Evolutionary conservation across 2,329 filamentous ascomycete species (phyloP), one percentile per base, ranked within the genome.

Genomic region (Microdochium bolleyi): DNA sequence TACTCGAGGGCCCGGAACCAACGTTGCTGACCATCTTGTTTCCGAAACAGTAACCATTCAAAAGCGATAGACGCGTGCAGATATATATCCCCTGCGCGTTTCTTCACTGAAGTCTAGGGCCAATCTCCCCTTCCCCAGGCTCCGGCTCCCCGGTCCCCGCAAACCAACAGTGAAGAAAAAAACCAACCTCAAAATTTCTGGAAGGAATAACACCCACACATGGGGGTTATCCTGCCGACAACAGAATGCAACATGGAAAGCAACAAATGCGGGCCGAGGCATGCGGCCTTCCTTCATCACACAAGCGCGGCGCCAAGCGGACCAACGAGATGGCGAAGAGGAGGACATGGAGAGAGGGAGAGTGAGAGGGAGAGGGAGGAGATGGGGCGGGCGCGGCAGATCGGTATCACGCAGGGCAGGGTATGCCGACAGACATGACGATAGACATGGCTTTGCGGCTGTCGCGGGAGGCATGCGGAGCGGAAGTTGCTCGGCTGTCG

Each of bases 321-420:
- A 55, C 53, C 55, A 58, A 53, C 58, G 50, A 58, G 63, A 58
- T 61, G 59, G 57, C 58, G 60, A 58, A n/a, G 48, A 49, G 55
- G 55, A 55, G 59, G 54, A 16, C 7, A 5, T 27, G 25, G 24
- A 16, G 37, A 16, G 14, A 44, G 37, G 37, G 37, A 16, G 37
- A 44, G 37, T n/a, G n/a, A n/a, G n/a, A n/a, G n/a, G n/a, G n/a
- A n/a, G n/a, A n/a, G n/a, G n/a, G n/a, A n/a, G n/a, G n/a, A n/a
- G n/a, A n/a, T n/a, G n/a, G n/a, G n/a, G n/a, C n/a, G n/a, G n/a
- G n/a, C n/a, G n/a, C n/a, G n/a, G n/a, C n/a, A n/a, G n/a, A n/a
- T n/a, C n/a, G n/a, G n/a, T n/a, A 16, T 30, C 11, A 5, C 5
- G 27, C 27, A 11, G 5, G 27, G 27, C 27, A 30, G 11, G 5